A percentile compares a stretch with the other conserved stretches of the same genome.
phyloP scores from a whole-genome alignment of 2,329 filamentous ascomycete species.

The Fonsecaea pedrosoi region DNA sequence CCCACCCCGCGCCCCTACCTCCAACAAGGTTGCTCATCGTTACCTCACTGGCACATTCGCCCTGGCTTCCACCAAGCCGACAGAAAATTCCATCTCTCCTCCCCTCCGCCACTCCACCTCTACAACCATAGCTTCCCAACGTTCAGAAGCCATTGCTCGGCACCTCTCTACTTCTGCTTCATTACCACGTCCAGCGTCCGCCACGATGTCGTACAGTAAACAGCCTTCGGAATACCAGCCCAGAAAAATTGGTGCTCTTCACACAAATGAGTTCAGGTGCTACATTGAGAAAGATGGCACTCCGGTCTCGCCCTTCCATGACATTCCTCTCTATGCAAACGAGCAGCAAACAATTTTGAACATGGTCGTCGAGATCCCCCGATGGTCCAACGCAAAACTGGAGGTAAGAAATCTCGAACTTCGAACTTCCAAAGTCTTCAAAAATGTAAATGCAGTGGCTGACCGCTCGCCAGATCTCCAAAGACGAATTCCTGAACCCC shows the following conservation, averaged over 20 bases:
- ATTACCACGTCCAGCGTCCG: constrained; percentile 35
- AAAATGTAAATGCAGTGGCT: constrained; percentile 15
- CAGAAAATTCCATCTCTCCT: constrained; percentile 34
- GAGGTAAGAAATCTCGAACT: constrained; percentile 70
- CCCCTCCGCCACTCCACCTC: constrained; percentile 35
- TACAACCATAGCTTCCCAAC: constrained; percentile 56
- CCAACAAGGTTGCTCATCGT: constrained; percentile 17
- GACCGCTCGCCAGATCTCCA: constrained; percentile 76
- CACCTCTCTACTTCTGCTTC: constrained; percentile 53
- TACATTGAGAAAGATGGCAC: constrained; percentile 98
- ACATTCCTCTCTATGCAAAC: constrained; percentile 97
- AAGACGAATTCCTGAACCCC: constrained; percentile 96
- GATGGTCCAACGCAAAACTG: constrained; percentile 99
- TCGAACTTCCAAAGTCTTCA: constrained; percentile 19
- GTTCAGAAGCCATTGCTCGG: constrained; percentile 55
- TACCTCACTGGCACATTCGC: constrained; percentile 26
- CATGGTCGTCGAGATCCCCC: constrained; percentile 99
- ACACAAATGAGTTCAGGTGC: constrained; percentile 96
- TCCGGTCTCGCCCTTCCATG: constrained; percentile 94
- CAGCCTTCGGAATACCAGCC: constrained; percentile 73
- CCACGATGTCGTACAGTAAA: constrained; percentile 49
- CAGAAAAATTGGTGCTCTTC: constrained; percentile 85
- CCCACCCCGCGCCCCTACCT: constrained; percentile 15
- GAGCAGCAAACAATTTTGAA: constrained; percentile 94
- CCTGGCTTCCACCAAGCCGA: constrained; percentile 35